Percentiles rank a stretch among this genome's conserved stretches.
Evolutionary conservation across 306 rosid genomes (phyloP).

Genomic region (Heteromeles arbutifolia): DNA sequence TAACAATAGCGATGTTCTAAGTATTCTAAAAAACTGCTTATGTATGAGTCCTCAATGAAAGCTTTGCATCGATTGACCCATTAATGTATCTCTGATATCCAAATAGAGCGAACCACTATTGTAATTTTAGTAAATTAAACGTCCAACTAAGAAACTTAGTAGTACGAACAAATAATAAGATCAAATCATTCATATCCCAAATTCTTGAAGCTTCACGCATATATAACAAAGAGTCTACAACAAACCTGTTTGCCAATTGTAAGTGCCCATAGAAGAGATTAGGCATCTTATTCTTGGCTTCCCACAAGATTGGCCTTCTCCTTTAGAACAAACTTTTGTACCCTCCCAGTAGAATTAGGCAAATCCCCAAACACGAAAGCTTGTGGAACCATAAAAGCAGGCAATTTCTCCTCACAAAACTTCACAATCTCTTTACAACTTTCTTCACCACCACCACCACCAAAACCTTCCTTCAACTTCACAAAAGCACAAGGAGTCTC

Average conservation of each 20-base stretch:
- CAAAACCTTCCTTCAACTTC: conserved; percentile 44
- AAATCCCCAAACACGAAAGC: conserved; percentile 61
- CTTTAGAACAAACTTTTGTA: conserved; percentile 61
- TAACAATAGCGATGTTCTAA: too few relatives aligned
- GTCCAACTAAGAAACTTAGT: neutral
- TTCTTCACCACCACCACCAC: conserved; percentile 4
- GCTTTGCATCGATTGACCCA: neutral
- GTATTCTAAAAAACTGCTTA: neutral
- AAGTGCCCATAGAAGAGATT: neutral
- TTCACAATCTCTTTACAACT: conserved; percentile 37
- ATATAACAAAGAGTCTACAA: neutral
- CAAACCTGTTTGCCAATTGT: neutral
- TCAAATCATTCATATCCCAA: neutral
- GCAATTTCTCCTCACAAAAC: conserved; percentile 54
- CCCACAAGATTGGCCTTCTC: conserved; percentile 29
- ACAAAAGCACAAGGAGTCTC: conserved; percentile 49
- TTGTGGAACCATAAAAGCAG: conserved; percentile 57
- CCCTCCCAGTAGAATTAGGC: conserved; percentile 80
- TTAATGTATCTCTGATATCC: too few relatives aligned
- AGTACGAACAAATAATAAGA: neutral
- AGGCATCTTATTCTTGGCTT: neutral
- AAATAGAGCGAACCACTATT: neutral
- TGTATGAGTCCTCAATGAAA: neutral
- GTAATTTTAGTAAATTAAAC: neutral
- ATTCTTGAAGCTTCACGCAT: neutral